Evolutionary conservation across 345 rosid species (phyloP).

Genomic region (Psidium guajava): DNA sequence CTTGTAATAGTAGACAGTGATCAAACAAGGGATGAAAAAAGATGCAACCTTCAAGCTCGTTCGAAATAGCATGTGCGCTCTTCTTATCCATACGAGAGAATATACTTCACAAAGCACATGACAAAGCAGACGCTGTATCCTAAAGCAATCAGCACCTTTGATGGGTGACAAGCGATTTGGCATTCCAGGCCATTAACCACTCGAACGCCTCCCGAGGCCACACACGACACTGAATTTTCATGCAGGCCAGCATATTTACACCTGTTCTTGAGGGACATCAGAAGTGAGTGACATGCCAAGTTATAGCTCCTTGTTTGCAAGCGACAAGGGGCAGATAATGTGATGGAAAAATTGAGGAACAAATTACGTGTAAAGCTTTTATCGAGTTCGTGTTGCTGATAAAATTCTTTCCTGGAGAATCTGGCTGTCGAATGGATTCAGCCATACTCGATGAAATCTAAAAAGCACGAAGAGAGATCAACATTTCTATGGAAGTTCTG

Average conservation of each 20-base stretch:
- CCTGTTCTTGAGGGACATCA: constrained; percentile 52
- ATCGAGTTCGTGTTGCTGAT: too few relatives aligned
- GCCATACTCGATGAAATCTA: constrained; percentile 76
- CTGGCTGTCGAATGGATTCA: constrained; percentile 14
- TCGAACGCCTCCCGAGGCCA: constrained; percentile 69
- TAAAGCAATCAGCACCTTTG: constrained; percentile 35
- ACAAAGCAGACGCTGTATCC: neutral
- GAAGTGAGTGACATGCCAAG: neutral
- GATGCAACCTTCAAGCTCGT: neutral
- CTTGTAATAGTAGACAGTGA: neutral
- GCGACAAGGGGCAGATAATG: neutral
- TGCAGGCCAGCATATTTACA: constrained; percentile 37
- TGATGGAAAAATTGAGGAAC: neutral
- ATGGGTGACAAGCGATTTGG: constrained; percentile 65
- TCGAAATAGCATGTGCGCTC: neutral
- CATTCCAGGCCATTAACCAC: constrained; percentile 75
- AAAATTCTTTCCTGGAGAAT: constrained; percentile 64
- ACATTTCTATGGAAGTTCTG: constrained; percentile 73
- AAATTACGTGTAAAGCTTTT: too few relatives aligned
- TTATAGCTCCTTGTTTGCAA: neutral
- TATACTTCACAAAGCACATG: neutral
- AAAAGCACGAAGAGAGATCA: constrained; percentile 71
- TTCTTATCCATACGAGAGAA: neutral
- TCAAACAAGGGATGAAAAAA: neutral
- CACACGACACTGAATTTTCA: constrained; percentile 47